Percentiles rank a stretch among this genome's conserved stretches.
phyloP scores from a whole-genome alignment of 495 filamentous ascomycete species.

The Neurospora sp. region DNA sequence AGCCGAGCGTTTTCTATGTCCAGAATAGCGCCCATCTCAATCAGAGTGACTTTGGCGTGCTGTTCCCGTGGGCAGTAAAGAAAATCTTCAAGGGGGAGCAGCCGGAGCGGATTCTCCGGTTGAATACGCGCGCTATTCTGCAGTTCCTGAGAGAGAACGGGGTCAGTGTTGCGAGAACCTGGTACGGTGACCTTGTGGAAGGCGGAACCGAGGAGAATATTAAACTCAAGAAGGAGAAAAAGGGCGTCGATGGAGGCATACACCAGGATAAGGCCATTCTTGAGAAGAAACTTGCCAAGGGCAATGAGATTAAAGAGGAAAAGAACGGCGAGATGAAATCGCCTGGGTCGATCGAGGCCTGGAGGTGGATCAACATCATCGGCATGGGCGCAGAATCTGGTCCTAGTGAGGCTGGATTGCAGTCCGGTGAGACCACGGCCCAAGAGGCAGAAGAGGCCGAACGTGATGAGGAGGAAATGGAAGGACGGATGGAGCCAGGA shows the following conservation, averaged over 20 bases:
- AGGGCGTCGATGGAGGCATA: constrained; percentile 8
- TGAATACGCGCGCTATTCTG: constrained; percentile 54
- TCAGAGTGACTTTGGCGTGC: constrained; percentile 68
- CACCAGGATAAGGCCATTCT: constrained; percentile 29
- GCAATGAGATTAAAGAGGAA: not conserved
- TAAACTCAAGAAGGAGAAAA: constrained; percentile 1
- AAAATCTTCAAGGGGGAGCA: constrained; percentile 47
- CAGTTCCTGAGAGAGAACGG: constrained; percentile 47
- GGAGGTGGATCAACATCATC: constrained; percentile 34
- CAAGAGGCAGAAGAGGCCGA: constrained; percentile 13
- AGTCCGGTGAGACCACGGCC: not conserved
- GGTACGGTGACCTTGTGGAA: constrained; percentile 37
- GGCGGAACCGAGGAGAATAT: constrained; percentile 15
- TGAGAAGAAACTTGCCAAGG: not conserved
- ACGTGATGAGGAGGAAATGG: constrained; percentile 29
- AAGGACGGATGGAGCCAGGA: constrained; percentile 29
- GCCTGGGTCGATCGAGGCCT: constrained; percentile 9
- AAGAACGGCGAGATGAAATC: constrained; percentile 7
- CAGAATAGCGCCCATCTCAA: constrained; percentile 53
- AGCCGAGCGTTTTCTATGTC: constrained; percentile 55
- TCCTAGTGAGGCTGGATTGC: constrained; percentile 14
- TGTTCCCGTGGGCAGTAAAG: constrained; percentile 59
- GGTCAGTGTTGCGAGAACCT: constrained; percentile 42
- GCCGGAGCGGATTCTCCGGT: constrained; percentile 48
- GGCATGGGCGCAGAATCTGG: constrained; percentile 25